Evolutionary conservation across 257 asterid species (phyloP).

Genomic region (Gentiana dahurica): DNA sequence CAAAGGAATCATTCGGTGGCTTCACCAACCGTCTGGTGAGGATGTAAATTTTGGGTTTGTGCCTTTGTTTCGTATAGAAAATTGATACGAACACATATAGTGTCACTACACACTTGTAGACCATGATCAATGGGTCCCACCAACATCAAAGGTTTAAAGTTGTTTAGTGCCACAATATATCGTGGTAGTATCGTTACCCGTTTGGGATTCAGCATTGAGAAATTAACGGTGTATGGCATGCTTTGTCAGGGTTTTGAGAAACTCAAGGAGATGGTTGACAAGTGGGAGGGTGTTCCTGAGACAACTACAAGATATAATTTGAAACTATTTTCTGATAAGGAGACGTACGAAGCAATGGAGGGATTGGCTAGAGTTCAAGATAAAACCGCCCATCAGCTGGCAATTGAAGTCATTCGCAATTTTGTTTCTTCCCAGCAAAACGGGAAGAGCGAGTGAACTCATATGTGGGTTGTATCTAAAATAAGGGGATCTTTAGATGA

Average conservation of each 20-base stretch:
- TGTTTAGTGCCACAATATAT: too few relatives aligned
- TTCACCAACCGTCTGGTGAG: slow-evolving; percentile 79
- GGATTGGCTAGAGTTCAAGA: slow-evolving; percentile 24
- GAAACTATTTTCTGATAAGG: slow-evolving; percentile 46
- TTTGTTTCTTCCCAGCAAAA: slow-evolving; percentile 64
- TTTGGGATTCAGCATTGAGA: too few relatives aligned
- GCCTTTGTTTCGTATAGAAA: too few relatives aligned
- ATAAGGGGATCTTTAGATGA: too few relatives aligned
- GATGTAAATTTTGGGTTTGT: slow-evolving; percentile 2
- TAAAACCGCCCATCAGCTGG: slow-evolving; percentile 75
- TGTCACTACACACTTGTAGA: too few relatives aligned
- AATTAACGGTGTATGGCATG: too few relatives aligned
- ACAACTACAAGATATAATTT: slow-evolving; percentile 47
- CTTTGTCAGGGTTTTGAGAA: slow-evolving; percentile 61
- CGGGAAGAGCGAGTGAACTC: slow-evolving; percentile 29
- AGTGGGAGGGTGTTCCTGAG: slow-evolving; percentile 71
- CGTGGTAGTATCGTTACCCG: too few relatives aligned
- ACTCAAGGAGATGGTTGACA: slow-evolving; percentile 61
- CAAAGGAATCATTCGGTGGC: slow-evolving; percentile 85
- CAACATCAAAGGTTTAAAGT: too few relatives aligned
- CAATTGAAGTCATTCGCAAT: slow-evolving; percentile 72
- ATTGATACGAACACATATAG: too few relatives aligned
- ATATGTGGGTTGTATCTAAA: too few relatives aligned
- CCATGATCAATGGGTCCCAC: too few relatives aligned
- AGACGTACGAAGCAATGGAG: slow-evolving; percentile 19